Evolutionary conservation across 495 filamentous ascomycete genomes (phyloP), one percentile per base, ranked within the genome.

Genomic region (Penicillium macrosclerotiorum): DNA sequence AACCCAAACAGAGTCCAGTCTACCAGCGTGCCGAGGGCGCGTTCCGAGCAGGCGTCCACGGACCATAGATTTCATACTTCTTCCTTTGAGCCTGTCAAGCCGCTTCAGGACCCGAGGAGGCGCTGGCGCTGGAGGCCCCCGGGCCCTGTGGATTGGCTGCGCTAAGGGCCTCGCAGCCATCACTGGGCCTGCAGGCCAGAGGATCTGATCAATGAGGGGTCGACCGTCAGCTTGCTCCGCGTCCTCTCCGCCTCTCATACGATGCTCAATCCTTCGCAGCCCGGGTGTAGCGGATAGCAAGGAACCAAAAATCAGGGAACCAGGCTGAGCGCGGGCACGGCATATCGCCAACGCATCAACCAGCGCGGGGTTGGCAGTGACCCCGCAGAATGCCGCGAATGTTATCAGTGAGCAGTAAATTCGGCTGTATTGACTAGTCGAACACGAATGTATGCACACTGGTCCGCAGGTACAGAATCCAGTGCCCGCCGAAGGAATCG

Each of bases 301-400:
- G 26, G 9, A 37, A 26, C 42, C 12, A 19, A 38, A 31, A 57
- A 60, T 47, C 55, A 54, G 40, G 59, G 50, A n/a, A 55, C n/a
- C n/a, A 57, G 45, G 41, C 33, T 46, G 47, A 55, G 35, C 41
- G 50, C n/a, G n/a, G n/a, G 40, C 44, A 54, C 43, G 42, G 31
- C 51, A 51, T n/a, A n/a, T 51, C 44, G 60, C 54, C 60, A 64
- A 46, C 57, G 49, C 60, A 64, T 60, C 51, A 57, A 45, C 45
- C 45, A 60, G 49, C 54, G 59, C 59, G 54, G 59, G 59, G 62
- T 49, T 57, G 23, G 17, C 7, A 23, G 13, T 39, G 22, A 51
- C 53, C 57, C 54, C 54, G 48, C 58, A 55, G 34, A 49, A 6
- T 19, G 6, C 38, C 25, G 17, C 24, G n/a, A 29, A 17, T 8